These are phyloP conservation scores for Diaporthe batatas DNA, from an alignment of 2,329 filamentous ascomycete species.

Conservation along the genomic window DNA sequence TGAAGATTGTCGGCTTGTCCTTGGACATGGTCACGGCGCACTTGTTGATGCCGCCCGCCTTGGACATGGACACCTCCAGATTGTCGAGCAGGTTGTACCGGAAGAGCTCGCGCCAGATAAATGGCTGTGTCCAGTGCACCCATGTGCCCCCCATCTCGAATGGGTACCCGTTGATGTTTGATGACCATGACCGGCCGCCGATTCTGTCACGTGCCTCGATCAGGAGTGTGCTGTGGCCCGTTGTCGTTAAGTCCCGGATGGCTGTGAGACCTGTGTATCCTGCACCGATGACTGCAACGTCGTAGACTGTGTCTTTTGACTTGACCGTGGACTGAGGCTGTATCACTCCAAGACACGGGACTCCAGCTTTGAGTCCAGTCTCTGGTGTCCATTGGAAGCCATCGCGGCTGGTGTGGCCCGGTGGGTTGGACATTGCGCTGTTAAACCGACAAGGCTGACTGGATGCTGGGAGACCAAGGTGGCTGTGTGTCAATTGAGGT, in stretches of 20 bases:
- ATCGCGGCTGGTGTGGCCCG: conserved; percentile 40
- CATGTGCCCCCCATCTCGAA: conserved; percentile 65
- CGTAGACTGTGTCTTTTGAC: conserved; percentile 33
- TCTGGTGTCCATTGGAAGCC: conserved; percentile 44
- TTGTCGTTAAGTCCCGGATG: conserved; percentile 46
- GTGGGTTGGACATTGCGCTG: conserved; percentile 34
- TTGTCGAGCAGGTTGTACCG: conserved; percentile 60
- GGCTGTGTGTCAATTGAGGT: not conserved
- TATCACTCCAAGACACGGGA: conserved; percentile 40
- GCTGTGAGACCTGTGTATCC: conserved; percentile 52
- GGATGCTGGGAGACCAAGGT: not conserved
- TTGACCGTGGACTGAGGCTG: conserved; percentile 24
- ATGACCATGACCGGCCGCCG: conserved; percentile 61
- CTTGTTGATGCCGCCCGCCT: conserved; percentile 54
- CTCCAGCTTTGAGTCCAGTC: conserved; percentile 38
- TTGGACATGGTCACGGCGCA: conserved; percentile 52
- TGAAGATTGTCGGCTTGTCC: conserved; percentile 38
- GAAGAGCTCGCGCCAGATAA: conserved; percentile 59
- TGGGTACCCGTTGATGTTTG: conserved; percentile 57
- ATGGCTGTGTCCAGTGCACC: conserved; percentile 60
- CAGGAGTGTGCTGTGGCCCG: conserved; percentile 55
- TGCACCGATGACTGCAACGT: conserved; percentile 50
- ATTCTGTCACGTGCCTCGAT: conserved; percentile 63
- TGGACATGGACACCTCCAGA: conserved; percentile 55
- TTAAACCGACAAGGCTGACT: not conserved